phyloP scores from a whole-genome alignment of 768 basidiomycete genomes.

The Dioszegia crocea region DNA sequence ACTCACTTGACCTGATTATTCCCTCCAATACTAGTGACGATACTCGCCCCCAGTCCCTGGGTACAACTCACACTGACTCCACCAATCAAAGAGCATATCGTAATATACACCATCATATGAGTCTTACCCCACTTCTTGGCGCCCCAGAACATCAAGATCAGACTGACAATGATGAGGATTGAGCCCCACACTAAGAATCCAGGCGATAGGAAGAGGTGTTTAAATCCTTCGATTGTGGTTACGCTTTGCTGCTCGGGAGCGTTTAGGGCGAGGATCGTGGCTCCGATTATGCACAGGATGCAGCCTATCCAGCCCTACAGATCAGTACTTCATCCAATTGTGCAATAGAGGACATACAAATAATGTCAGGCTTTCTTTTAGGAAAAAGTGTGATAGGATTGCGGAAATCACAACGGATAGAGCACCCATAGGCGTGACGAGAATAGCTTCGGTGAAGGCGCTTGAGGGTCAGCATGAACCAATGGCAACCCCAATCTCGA shows the following conservation, averaged over 20 bases:
- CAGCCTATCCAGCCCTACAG: constrained; percentile 89
- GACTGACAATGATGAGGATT: constrained; percentile 51
- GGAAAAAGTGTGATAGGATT: constrained; percentile 84
- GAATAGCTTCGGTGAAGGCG: constrained; percentile 84
- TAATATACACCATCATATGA: constrained; percentile 79
- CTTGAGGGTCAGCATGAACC: too few species aligned
- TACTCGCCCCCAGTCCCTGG: constrained; percentile 85
- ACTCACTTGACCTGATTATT: constrained; percentile 64
- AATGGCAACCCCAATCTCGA: too few species aligned
- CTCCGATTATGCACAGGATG: constrained; percentile 78
- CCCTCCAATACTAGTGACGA: constrained; percentile 61
- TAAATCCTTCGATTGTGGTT: constrained; percentile 56
- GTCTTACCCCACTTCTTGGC: constrained; percentile 69
- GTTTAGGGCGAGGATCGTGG: constrained; percentile 85
- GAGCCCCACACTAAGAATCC: constrained; percentile 67
- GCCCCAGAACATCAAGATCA: constrained; percentile 33
- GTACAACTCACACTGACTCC: constrained; percentile 66
- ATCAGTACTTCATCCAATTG: neutral
- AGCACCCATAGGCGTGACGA: constrained; percentile 94
- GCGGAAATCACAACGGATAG: constrained; percentile 94
- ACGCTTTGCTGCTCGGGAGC: constrained; percentile 51
- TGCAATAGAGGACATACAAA: constrained; percentile 54
- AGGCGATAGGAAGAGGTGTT: constrained; percentile 72
- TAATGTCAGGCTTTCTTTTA: constrained; percentile 86
- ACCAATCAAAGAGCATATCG: constrained; percentile 93